phyloP scores from a whole-genome alignment of 345 rosid genomes.

The Salix viminalis region DNA sequence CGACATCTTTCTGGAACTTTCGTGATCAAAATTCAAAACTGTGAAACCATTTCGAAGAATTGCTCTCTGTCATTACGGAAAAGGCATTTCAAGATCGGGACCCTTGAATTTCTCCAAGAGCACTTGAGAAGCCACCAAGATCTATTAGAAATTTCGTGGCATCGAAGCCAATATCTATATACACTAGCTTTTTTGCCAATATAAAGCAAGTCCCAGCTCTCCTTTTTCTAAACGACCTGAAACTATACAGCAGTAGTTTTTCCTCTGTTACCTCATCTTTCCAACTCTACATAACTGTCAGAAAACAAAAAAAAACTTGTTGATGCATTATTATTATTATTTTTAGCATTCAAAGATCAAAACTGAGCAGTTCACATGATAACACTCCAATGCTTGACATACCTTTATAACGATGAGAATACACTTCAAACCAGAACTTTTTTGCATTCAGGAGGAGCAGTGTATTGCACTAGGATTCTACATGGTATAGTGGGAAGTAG shows the following conservation, averaged over 20 bases:
- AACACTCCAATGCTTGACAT: not conserved
- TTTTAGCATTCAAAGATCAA: not conserved
- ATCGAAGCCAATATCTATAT: no score
- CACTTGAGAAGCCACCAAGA: not conserved
- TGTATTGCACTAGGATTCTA: conserved; percentile 8
- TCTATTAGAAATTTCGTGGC: not conserved
- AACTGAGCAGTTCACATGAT: not conserved
- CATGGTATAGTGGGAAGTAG: conserved; percentile 32
- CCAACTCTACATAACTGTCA: not conserved
- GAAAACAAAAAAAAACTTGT: not conserved
- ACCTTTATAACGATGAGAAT: not conserved
- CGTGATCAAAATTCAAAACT: no score
- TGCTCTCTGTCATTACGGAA: not conserved
- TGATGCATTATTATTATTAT: not conserved
- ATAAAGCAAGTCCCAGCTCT: not conserved
- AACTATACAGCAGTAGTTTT: not conserved
- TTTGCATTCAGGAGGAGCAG: not conserved
- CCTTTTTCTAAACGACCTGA: not conserved
- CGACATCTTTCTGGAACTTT: no score
- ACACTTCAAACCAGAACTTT: not conserved
- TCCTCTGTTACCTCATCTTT: not conserved
- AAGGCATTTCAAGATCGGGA: not conserved
- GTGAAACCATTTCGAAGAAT: no score
- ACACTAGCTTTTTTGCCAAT: not conserved
- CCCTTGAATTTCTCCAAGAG: not conserved